Evolutionary conservation across 805 yeast species (phyloP).

Genomic region (Wickerhamomyces chambardii): DNA sequence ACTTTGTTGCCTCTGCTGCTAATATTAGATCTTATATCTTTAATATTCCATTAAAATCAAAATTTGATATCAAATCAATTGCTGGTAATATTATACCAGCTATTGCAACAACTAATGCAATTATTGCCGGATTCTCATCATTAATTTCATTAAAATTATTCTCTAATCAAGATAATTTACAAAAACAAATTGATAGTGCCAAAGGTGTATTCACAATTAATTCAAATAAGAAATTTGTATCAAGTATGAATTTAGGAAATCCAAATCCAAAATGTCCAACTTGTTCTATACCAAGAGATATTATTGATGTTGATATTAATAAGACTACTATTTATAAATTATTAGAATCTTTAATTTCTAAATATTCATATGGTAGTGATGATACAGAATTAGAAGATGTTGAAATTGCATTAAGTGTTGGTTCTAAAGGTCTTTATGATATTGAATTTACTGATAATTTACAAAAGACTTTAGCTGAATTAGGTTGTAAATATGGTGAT

Average conservation of each 20-base stretch:
- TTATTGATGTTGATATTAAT: conserved; percentile 26
- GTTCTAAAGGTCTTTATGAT: conserved; percentile 61
- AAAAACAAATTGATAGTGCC: conserved; percentile 24
- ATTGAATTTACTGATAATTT: conserved; percentile 80
- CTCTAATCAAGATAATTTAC: conserved; percentile 15
- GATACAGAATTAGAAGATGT: conserved; percentile 31
- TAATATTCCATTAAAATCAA: conserved; percentile 58
- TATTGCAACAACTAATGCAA: conserved; percentile 95
- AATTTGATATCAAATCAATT: conserved; percentile 85
- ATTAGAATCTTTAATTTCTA: conserved; percentile 35
- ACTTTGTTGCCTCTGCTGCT: conserved; percentile 82
- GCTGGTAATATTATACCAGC: conserved; percentile 99
- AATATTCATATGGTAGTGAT: conserved; percentile 45
- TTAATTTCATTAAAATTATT: conserved; percentile 58
- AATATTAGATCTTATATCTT: conserved; percentile 69
- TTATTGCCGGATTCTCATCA: conserved; percentile 84
- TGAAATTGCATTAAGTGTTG: conserved; percentile 46
- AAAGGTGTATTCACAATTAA: conserved; percentile 44
- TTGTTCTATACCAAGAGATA: conserved; percentile 48
- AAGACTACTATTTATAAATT: conserved; percentile 37
- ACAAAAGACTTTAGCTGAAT: conserved; percentile 33
- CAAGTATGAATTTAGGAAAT: conserved; percentile 47
- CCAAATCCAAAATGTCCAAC: conserved; percentile 72
- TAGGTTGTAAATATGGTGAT: conserved; percentile 54
- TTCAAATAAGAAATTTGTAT: conserved; percentile 53